phyloP scores from a whole-genome alignment of 129 eudicot genomes.

The carrot (Daucus carota) region DH1_v3.0 NC_030385.2:42530001-42530500 shows the following conservation, averaged over 20 bases:
- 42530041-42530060: neutral
- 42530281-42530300: slow-evolving; percentile 4
- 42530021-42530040: too few species aligned
- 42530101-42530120: neutral
- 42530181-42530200: neutral
- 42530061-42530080: neutral
- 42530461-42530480: neutral
- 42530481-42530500: neutral
- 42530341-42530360: neutral
- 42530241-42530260: slow-evolving; percentile 2
- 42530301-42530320: neutral
- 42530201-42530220: neutral
- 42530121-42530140: neutral
- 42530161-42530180: slow-evolving; percentile 1
- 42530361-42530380: neutral
- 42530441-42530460: neutral
- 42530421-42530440: neutral
- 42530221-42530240: neutral
- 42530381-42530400: neutral
- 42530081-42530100: neutral
- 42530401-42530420: neutral
- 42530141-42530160: neutral
- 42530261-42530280: slow-evolving; percentile 10
- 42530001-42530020: neutral
- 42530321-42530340: neutral